Evolutionary conservation across 2,329 filamentous ascomycete species (phyloP).

Genomic region (Xylaria sp.): DNA sequence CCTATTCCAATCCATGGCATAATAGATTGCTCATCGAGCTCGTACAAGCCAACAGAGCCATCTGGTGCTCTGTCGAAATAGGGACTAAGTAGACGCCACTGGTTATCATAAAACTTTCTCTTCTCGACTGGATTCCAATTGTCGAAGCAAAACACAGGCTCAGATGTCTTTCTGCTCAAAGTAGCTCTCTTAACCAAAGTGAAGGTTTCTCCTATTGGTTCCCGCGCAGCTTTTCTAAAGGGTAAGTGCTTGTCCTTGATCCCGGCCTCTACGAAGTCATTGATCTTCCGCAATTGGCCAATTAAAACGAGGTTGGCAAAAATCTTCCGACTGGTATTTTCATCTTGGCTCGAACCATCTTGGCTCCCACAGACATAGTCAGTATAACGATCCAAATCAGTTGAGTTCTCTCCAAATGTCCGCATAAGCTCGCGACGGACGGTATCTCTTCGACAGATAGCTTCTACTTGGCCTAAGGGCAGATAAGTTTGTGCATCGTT

Average conservation of each 20-base stretch:
- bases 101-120: slow-evolving; percentile 21
- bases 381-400: slow-evolving; percentile 14
- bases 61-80: slow-evolving; percentile 28
- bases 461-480: slow-evolving; percentile 22
- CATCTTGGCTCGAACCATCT: not conserved
- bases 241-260: slow-evolving; percentile 33
- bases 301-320: slow-evolving; percentile 32
- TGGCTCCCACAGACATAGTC: slow-evolving; percentile 24
- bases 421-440: slow-evolving; percentile 19
- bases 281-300: slow-evolving; percentile 6
- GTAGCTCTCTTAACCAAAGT: slow-evolving; percentile 20
- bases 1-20: slow-evolving; percentile 28
- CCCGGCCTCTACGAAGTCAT: slow-evolving; percentile 13
- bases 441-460: slow-evolving; percentile 17
- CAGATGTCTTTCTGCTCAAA: not conserved
- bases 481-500: slow-evolving; percentile 25
- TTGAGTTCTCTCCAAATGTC: slow-evolving; percentile 5
- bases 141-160: slow-evolving; percentile 25
- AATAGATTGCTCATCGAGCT: slow-evolving; percentile 32
- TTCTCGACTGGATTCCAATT: slow-evolving; percentile 19
- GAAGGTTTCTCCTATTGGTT: not conserved
- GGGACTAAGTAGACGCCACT: slow-evolving; percentile 31
- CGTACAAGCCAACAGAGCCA: slow-evolving; percentile 25
- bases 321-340: slow-evolving; percentile 27
- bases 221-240: slow-evolving; percentile 13